A percentile compares a stretch with the other conserved stretches of the same genome.
Conservation (phyloP, 164 flowering plant species). For the Litsea cubeba region DNA sequence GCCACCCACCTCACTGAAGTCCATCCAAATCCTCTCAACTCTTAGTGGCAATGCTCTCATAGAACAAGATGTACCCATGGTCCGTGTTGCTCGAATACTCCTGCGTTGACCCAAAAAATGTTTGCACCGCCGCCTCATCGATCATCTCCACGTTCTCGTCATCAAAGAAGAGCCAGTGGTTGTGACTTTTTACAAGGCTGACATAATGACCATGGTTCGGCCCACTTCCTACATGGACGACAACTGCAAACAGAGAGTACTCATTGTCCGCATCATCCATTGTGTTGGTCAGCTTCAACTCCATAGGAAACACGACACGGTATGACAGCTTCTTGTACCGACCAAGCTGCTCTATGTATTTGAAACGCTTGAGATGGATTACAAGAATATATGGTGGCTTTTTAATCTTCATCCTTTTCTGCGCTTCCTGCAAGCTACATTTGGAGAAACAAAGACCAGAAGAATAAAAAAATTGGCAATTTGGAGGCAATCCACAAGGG, state of each 20-base stretch:
- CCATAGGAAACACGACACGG: conserved; percentile 96
- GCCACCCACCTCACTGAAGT: neutral
- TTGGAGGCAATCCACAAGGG: neutral
- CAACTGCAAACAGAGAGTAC: conserved; percentile 94
- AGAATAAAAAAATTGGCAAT: neutral
- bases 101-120: conserved; percentile 97
- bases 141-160: conserved; percentile 99
- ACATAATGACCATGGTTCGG: conserved; percentile 99
- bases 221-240: conserved; percentile 96
- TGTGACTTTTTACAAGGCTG: conserved; percentile 97
- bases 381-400: conserved; percentile 92
- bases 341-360: conserved; percentile 92
- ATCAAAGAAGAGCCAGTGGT: conserved; percentile 97
- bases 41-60: conserved; percentile 59
- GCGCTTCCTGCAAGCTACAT: conserved; percentile 50
- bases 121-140: conserved; percentile 93
- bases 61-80: conserved; percentile 95
- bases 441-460: neutral
- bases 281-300: conserved; percentile 90
- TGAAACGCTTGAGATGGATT: conserved; percentile 95
- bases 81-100: conserved; percentile 97
- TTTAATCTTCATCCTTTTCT: conserved; percentile 69
- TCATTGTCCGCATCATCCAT: conserved; percentile 81
- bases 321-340: conserved; percentile 94
- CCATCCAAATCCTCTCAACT: conserved; percentile 17